Base-by-base conservation (phyloP, 2,329 filamentous ascomycete species). In the Metarhizium anisopliae region DNA sequence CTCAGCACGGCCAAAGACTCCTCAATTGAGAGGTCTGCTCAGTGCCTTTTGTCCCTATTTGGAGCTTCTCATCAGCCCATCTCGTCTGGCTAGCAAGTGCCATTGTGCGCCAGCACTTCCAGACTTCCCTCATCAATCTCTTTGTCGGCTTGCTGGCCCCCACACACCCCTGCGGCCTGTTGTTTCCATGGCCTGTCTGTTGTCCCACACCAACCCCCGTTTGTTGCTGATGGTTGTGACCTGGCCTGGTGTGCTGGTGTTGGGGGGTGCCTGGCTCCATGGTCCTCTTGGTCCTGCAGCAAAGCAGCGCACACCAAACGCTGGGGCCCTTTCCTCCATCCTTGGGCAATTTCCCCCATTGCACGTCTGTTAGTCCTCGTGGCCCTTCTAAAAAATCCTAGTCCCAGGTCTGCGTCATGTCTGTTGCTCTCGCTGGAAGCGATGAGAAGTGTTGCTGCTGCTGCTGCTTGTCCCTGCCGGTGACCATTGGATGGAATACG, bases 171-270 rank as follows among this genome's bases (percentile, higher is more conserved):
- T 51, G 55, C 36, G 47, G 32, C 32, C 43, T 47, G 40, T 32
- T 49, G 36, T 52, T 47, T 54, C 20, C 50, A 43, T n/a, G 35
- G 49, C 45, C 43, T 52, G 45, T 42, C 55, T 56, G 42, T 18
- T 56, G 55, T 56, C 55, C 55, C 55, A 56, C 55, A 54, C 55
- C 49, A 56, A 25, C 55, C 55, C 45, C 52, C 52, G 52, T 43
- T 52, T 54, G 42, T 53, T 54, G 51, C 51, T 53, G 40, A 30
- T 45, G 25, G n/a, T 20, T 14, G 52, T 53, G 51, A 16, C 45
- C 20, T 49, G 47, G 32, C 4, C 25, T 25, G 32, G 32, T 35
- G 32, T 25, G 25, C 25, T 25, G 32, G 6, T 35, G 32, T 35
- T 35, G 32, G 32, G 32, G 32, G 6, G 32, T 35, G 32, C 4